Percentiles rank a stretch among this genome's conserved stretches.
phyloP scores from a whole-genome alignment of 306 rosid genomes.

The Gastrolobium villosum region DNA sequence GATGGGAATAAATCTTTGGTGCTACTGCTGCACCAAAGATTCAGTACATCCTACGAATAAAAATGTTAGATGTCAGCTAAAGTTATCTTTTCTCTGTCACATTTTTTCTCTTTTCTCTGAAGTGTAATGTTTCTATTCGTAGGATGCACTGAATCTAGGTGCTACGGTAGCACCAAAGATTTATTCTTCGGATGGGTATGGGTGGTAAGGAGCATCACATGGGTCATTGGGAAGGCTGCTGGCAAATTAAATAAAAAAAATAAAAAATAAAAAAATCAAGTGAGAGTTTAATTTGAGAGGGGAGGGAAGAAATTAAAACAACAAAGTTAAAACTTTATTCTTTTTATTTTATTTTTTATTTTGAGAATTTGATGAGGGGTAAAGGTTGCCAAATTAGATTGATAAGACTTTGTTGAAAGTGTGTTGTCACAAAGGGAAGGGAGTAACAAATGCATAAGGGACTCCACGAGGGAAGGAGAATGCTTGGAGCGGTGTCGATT shows the following conservation, averaged over 20 bases:
- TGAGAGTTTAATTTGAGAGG: slow-evolving; percentile 27
- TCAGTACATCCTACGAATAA: too few relatives aligned
- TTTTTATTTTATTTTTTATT: background rate
- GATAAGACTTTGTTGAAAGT: slow-evolving; percentile 24
- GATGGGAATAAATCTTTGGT: too few relatives aligned
- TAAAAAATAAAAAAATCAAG: background rate
- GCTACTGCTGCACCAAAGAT: too few relatives aligned
- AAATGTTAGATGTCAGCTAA: too few relatives aligned
- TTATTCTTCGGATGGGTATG: background rate
- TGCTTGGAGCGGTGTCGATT: background rate
- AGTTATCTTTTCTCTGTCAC: too few relatives aligned
- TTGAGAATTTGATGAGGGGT: slow-evolving; percentile 39
- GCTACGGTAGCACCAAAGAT: too few relatives aligned
- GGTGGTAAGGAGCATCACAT: too few relatives aligned
- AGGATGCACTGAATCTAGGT: too few relatives aligned
- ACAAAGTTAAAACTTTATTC: background rate
- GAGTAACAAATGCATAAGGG: slow-evolving; percentile 16
- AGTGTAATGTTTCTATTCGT: too few relatives aligned
- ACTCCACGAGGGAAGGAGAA: slow-evolving; percentile 11
- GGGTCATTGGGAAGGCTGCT: slow-evolving; percentile 3
- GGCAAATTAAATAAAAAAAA: background rate
- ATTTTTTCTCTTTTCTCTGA: too few relatives aligned
- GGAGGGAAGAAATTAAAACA: slow-evolving; percentile 29
- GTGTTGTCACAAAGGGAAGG: background rate
- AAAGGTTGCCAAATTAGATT: background rate